These are phyloP conservation scores for Sporothrix inflata DNA, from an alignment of 2,329 filamentous ascomycete species.

Conservation along the genomic window DNA sequence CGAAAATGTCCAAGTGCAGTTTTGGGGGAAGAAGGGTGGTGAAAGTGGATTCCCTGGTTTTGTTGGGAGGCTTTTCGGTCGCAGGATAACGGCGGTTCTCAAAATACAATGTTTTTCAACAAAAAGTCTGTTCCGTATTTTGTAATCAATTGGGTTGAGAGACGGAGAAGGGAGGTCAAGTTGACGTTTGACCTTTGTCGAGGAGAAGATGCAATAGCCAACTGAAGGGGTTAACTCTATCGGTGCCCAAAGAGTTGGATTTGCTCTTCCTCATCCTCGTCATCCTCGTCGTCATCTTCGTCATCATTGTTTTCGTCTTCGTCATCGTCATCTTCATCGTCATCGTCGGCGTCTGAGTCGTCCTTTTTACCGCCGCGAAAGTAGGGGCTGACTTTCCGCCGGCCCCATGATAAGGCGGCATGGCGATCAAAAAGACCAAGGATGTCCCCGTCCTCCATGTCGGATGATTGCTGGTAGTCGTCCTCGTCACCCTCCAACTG, in stretches of 20 bases:
- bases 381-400: constrained; percentile 44
- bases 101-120: not conserved
- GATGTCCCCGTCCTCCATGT: constrained; percentile 53
- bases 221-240: constrained; percentile 37
- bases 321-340: constrained; percentile 50
- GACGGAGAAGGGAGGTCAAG: not conserved
- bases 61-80: constrained; percentile 1
- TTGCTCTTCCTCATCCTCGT: constrained; percentile 52
- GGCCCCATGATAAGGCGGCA: constrained; percentile 40
- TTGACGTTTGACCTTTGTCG: too few species aligned
- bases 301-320: constrained; percentile 49
- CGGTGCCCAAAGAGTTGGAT: constrained; percentile 56
- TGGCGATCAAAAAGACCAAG: constrained; percentile 57
- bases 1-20: constrained; percentile 1
- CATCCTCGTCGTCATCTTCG: constrained; percentile 52
- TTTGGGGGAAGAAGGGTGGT: constrained; percentile 16
- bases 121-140: not conserved
- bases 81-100: not conserved
- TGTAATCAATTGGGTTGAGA: constrained; percentile 9
- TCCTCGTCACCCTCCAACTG: constrained; percentile 50
- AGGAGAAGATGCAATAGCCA: not conserved
- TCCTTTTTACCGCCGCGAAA: constrained; percentile 49
- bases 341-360: constrained; percentile 51
- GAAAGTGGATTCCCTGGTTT: not conserved
- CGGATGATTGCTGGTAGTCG: constrained; percentile 27